These are phyloP conservation scores for Podospora conica DNA, from an alignment of 495 filamentous ascomycete genomes.

Conservation along the genomic window DNA sequence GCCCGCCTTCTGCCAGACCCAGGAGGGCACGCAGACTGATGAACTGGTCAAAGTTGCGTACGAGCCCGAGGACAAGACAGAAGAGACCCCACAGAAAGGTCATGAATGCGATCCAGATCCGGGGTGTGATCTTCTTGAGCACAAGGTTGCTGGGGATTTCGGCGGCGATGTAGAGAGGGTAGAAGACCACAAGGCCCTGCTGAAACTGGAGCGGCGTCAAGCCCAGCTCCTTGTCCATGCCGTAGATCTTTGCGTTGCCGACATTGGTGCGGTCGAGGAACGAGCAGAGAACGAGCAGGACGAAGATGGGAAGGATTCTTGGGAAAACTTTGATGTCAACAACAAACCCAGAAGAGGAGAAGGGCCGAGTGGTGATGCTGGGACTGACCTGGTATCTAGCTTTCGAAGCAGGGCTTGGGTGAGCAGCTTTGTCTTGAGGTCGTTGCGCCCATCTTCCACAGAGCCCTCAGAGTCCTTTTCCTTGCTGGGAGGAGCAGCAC, in stretches of 20 bases:
- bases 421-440: background rate
- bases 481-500: background rate
- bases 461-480: background rate
- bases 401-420: background rate
- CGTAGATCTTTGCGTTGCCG: constrained; percentile 76
- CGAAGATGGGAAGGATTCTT: constrained; percentile 46
- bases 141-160: constrained; percentile 83
- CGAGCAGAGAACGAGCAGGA: constrained; percentile 44
- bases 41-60: constrained; percentile 66
- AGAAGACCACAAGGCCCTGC: constrained; percentile 50
- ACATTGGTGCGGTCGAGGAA: constrained; percentile 80
- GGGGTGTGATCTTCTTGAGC: constrained; percentile 65
- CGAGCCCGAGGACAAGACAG: constrained; percentile 66
- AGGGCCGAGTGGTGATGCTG: too few species aligned
- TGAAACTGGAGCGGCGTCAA: constrained; percentile 69
- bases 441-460: background rate
- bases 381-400: background rate
- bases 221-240: constrained; percentile 55
- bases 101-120: constrained; percentile 51
- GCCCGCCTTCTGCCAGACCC: constrained; percentile 51
- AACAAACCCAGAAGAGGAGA: background rate
- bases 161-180: constrained; percentile 53
- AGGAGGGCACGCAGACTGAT: constrained; percentile 73
- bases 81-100: constrained; percentile 51
- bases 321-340: background rate